Base-by-base conservation (phyloP, 2,329 filamentous ascomycete genomes). In the Beauveria sp. region DNA sequence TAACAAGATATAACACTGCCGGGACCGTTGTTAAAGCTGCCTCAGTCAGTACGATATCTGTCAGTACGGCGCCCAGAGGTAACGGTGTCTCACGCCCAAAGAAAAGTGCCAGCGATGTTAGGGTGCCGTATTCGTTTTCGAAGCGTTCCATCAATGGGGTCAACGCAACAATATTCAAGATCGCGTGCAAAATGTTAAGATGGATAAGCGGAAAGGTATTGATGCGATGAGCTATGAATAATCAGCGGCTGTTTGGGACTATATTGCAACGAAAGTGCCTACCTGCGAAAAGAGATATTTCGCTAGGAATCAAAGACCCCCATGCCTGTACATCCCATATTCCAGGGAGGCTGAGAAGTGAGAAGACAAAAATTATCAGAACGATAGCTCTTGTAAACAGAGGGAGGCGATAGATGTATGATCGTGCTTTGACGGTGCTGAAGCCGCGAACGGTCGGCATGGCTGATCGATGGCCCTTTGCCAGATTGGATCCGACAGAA, bases 171-270 rank as follows among this genome's bases (percentile, higher is more conserved):
- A 91, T 73, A 74, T 97, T 96, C 70, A 96, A 77, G 58, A 92
- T 70, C 63, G 88, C 82, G 74, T 97, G 94, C 67, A 96, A 79
- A 71, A 96, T 82, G 68, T 88, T 89, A 50, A 85, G 74, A 72
- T 99, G 94, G 63, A 97, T 86, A 61, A 99, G 79, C 1, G 92
- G 91, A 70, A 91, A 99, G 0, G 93, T 96, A 71, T 96, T 97
- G 41, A 96, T 82, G 63, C 94, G 87, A 75, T 97, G 93, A 78
- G 96, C 92, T 96, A 72, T 57, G 37, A 50, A 44, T 22, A 3
- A 50, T 63, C 43, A 64, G 61, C 52, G 52, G 30, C 12, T 7
- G 47, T 16, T 24, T 34, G n/a, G 16, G 3, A 48, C 8, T 58
- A 10, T 24, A 22, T 24, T 30, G 24, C 6, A 20, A 16, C 5